Evolutionary conservation across 1,139 yeast species (phyloP).

Genomic region (Kurtzmaniella natalensis): DNA sequence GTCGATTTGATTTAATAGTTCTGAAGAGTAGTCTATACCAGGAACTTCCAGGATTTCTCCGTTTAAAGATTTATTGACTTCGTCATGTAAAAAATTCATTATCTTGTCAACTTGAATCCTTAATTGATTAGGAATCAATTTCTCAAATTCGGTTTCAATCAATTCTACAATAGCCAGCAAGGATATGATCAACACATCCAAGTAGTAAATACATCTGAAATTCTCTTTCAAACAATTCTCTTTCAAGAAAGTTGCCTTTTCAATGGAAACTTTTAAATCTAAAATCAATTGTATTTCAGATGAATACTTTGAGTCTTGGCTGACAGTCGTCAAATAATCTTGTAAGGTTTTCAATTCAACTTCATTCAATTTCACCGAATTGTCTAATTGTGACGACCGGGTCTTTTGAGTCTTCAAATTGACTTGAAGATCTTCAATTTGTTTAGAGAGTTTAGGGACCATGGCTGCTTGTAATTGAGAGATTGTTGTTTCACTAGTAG

Average conservation of each 20-base stretch:
- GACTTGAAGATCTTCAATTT: not conserved
- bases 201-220: too few relatives aligned
- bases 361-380: not conserved
- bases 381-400: not conserved
- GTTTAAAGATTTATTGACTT: too few relatives aligned
- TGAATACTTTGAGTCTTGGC: not conserved
- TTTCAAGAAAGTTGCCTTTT: not conserved
- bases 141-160: too few relatives aligned
- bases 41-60: too few relatives aligned
- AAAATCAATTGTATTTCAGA: not conserved
- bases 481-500: not conserved
- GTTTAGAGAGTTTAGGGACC: not conserved
- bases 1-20: too few relatives aligned
- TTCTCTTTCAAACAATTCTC: not conserved
- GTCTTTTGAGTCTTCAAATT: slow-evolving; percentile 1
- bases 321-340: not conserved
- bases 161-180: too few relatives aligned
- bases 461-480: not conserved
- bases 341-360: not conserved
- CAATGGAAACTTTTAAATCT: not conserved
- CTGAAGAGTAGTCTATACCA: too few relatives aligned
- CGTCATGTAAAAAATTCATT: too few relatives aligned
- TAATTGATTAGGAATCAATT: too few relatives aligned
- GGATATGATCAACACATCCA: too few relatives aligned
- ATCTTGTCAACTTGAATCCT: too few relatives aligned